Conservation (phyloP, 179 eudicot genomes). For the Silene coronaria region DNA sequence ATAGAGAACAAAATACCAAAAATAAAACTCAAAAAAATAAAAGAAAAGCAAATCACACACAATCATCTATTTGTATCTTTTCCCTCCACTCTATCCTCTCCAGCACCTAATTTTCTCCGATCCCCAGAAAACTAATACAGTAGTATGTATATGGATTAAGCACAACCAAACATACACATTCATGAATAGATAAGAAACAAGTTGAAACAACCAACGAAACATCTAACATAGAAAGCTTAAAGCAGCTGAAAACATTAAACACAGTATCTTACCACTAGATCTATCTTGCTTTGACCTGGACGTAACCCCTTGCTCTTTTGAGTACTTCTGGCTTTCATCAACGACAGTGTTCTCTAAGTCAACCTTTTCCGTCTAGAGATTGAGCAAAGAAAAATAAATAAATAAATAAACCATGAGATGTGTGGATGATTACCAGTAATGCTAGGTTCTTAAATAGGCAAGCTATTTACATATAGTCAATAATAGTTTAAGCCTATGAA, state of each 20-base stretch:
- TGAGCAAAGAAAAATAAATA: constrained; percentile 1
- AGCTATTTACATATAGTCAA: not conserved
- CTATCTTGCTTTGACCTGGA: constrained; percentile 58
- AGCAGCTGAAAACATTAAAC: not conserved
- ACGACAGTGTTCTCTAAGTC: constrained; percentile 97
- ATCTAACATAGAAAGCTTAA: not conserved
- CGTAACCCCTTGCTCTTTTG: constrained; percentile 50
- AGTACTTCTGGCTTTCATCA: constrained; percentile 86
- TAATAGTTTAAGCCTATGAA: not conserved
- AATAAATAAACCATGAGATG: constrained; percentile 1
- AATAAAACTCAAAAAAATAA: not conserved
- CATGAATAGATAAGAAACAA: not conserved
- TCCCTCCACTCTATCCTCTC: not conserved
- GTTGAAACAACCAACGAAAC: not conserved
- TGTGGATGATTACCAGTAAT: not conserved
- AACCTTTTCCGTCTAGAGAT: constrained; percentile 83
- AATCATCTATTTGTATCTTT: not conserved
- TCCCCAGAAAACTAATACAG: not conserved
- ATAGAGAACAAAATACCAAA: not conserved
- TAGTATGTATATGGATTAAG: not conserved
- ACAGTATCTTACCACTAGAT: constrained; percentile 49
- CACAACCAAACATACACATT: constrained; percentile 1
- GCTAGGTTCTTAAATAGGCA: not conserved
- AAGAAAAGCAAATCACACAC: not conserved
- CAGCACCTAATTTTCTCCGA: not conserved